A percentile compares a stretch with the other conserved stretches of the same genome.
These are phyloP conservation scores for Eucalyptus paniculata DNA, from an alignment of 345 rosid genomes.

Conservation along the genomic window DNA sequence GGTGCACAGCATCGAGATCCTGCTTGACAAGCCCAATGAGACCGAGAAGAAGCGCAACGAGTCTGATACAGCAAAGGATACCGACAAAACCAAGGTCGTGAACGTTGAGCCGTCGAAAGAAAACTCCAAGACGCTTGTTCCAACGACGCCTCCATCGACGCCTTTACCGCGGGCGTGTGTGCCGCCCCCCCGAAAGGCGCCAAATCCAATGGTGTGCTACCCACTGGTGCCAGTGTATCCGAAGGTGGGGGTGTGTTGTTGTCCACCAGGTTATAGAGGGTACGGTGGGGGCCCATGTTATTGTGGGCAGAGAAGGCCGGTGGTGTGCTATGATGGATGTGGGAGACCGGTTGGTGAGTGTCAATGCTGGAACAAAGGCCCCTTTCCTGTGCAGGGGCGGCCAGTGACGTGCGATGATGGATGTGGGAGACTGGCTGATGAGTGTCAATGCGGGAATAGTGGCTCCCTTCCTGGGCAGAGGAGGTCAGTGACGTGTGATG, in stretches of 20 bases:
- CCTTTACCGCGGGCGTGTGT: background rate
- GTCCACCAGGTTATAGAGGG: background rate
- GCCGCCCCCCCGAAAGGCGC: background rate
- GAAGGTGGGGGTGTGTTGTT: background rate
- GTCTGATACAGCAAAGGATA: background rate
- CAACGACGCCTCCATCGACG: background rate
- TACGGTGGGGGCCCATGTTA: background rate
- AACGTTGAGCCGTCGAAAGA: fast-evolving
- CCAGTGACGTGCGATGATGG: background rate
- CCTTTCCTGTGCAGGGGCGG: background rate
- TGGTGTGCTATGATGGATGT: too few relatives aligned
- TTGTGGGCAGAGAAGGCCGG: background rate
- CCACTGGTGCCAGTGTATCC: background rate
- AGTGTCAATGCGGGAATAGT: slow-evolving; percentile 15
- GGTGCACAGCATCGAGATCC: background rate
- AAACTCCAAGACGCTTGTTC: fast-evolving
- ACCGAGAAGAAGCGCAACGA: background rate
- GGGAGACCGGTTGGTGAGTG: slow-evolving; percentile 22
- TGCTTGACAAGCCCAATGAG: slow-evolving; percentile 2
- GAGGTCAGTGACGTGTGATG: background rate
- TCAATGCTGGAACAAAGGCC: background rate
- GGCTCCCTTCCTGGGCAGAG: fast-evolving
- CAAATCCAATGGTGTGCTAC: background rate
- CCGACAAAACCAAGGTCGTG: fast-evolving
- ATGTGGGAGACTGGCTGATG: slow-evolving; percentile 36